Evolutionary conservation across 2,329 filamentous ascomycete species (phyloP).

Genomic region (Drechslera avenae): DNA sequence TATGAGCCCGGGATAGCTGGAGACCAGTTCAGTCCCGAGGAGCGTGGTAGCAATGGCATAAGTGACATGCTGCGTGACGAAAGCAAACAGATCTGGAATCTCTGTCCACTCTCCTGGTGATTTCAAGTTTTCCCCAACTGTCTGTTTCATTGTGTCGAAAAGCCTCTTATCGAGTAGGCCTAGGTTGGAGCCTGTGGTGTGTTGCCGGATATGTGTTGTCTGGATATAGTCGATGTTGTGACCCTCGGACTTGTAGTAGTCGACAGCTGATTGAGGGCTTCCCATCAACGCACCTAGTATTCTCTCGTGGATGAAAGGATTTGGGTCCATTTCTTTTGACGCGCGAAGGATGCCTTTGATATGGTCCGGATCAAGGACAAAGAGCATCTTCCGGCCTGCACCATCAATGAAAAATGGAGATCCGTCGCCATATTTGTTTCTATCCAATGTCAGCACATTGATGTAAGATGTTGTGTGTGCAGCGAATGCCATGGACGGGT

Average conservation of each 20-base stretch:
- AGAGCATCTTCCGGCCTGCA: slow-evolving; percentile 22
- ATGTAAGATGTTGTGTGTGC: no score
- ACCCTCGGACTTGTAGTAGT: slow-evolving; percentile 17
- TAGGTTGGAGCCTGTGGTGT: slow-evolving; percentile 13
- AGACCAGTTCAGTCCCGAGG: slow-evolving; percentile 15
- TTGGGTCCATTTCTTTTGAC: slow-evolving; percentile 18
- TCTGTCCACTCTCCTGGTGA: slow-evolving; percentile 10
- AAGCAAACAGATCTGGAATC: slow-evolving; percentile 17
- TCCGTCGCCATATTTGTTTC: slow-evolving; percentile 20
- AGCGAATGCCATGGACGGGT: no score
- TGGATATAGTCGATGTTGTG: slow-evolving; percentile 16
- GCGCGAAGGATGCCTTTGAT: slow-evolving; percentile 15
- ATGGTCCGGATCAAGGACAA: slow-evolving; percentile 21
- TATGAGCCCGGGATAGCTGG: slow-evolving; percentile 12
- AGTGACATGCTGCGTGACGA: slow-evolving; percentile 15
- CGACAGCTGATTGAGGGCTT: slow-evolving; percentile 19
- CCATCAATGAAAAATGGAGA: slow-evolving; percentile 24
- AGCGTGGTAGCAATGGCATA: slow-evolving; percentile 10
- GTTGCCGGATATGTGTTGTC: slow-evolving; percentile 19
- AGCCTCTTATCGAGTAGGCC: slow-evolving; percentile 14
- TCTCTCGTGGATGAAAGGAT: slow-evolving; percentile 19
- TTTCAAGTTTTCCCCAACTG: slow-evolving; percentile 4
- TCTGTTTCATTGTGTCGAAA: slow-evolving; percentile 11
- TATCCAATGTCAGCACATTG: not conserved
- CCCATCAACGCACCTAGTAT: slow-evolving; percentile 24